Evolutionary conservation across 352 stramenopile genomes (phyloP), one percentile per base, ranked within the genome.

Genomic region (Globisporangium orthogonon): DNA sequence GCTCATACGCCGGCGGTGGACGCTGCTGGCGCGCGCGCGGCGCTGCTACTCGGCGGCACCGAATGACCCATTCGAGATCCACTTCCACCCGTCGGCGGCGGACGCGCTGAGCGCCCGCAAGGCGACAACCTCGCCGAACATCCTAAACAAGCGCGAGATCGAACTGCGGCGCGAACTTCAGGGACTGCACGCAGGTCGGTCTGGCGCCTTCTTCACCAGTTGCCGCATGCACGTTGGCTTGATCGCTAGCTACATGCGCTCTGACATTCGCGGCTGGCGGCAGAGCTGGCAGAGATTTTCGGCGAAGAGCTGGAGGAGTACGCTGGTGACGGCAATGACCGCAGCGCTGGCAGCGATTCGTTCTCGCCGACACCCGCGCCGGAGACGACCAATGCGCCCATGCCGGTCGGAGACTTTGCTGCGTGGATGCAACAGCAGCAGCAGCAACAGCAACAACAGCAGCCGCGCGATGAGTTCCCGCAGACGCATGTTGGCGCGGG

Each of bases 211-310:
- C 37, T 4, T 14, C 37, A 2, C 17, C 37, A 13, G 10, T 14
- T 43, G 7, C 37, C 2, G 37, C 37, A 4, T 17, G 2, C 17
- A 4, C 11, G 17, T 5, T 23, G 23, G 23, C 23, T 23, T 23
- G 23, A 23, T 23, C 23, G 23, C 23, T 23, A 23, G 9, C 10
- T 13, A 41, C 10, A 4, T 11, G 14, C 37, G 37, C 37, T 13
- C 37, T 56, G 7, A 2, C 40, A 28, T 57, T 49, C 44, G 55
- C 4, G 1, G 23, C 23, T 56, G 41, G 14, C 10, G 33, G 41
- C n/a, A 86, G 76, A 83, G 46, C 78, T 84, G 70, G 66, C 67
- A 17, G 62, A 28, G 1, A 56, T 86, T 13, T 86, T 86, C 61
- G 74, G 76, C 4, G 70, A 76, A 31, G 62, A 76, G 33, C 62